Conservation (phyloP, 164 flowering plant genomes). For the Stephania cephalantha region DNA sequence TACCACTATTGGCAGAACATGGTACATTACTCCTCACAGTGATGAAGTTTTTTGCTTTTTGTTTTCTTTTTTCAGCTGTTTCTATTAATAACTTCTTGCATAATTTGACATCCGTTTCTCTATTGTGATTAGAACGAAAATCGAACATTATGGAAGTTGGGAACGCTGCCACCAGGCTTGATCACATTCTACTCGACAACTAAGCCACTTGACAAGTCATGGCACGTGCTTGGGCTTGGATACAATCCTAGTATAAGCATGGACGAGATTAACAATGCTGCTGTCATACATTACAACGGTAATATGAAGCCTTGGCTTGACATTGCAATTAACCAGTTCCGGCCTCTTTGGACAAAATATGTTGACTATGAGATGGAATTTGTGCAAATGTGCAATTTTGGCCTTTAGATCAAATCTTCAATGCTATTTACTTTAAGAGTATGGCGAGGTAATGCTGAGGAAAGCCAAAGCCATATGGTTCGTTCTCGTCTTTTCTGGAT, state of each 20-base stretch:
- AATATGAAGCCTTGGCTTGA: conserved; percentile 25
- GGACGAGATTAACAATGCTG: conserved; percentile 25
- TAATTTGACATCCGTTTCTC: neutral
- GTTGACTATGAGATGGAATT: conserved; percentile 14
- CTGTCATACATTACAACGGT: conserved; percentile 26
- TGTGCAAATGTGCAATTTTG: conserved; percentile 14
- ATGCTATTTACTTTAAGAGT: neutral
- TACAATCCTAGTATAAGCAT: conserved; percentile 28
- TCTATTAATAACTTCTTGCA: neutral
- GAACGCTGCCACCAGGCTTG: conserved; percentile 11
- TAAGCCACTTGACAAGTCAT: conserved; percentile 26
- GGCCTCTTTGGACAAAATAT: conserved; percentile 24
- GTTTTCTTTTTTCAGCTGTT: neutral
- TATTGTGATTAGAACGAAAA: conserved; percentile 5
- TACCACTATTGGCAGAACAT: conserved; percentile 14
- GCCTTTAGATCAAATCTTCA: conserved; percentile 2
- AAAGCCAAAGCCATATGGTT: neutral
- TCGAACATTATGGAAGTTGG: conserved; percentile 12
- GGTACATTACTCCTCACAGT: neutral
- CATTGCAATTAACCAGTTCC: conserved; percentile 26
- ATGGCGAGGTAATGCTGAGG: neutral
- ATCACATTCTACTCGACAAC: conserved; percentile 30
- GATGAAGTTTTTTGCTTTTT: neutral
- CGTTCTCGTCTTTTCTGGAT: neutral
- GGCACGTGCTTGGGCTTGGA: conserved; percentile 29